phyloP scores from a whole-genome alignment of 1,284 basidiomycete genomes.

The Leccinum angustisporum region DNA sequence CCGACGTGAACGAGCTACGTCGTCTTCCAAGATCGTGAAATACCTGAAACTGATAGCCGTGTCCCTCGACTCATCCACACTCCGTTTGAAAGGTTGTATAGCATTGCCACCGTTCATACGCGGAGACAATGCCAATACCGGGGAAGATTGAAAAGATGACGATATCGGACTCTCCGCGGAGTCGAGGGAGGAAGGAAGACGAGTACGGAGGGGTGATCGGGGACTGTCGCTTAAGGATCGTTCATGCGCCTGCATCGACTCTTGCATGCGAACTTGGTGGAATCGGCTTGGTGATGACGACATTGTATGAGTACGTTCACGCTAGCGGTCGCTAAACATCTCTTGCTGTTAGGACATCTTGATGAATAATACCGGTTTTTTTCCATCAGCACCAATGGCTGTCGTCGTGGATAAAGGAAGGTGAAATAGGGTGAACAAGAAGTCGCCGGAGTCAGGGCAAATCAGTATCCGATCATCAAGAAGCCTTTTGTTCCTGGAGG shows the following conservation, averaged over 20 bases:
- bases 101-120: slow-evolving; percentile 35
- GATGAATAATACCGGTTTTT: not conserved
- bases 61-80: slow-evolving; percentile 60
- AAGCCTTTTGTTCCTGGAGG: not conserved
- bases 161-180: slow-evolving; percentile 29
- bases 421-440: not conserved
- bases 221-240: slow-evolving; percentile 20
- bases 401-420: not conserved
- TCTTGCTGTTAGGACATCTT: not conserved
- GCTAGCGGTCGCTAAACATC: not conserved
- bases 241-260: slow-evolving; percentile 10
- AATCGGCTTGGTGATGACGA: slow-evolving; percentile 32
- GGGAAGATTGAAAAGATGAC: slow-evolving; percentile 37
- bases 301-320: not conserved
- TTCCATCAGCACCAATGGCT: not conserved
- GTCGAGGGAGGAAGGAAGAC: slow-evolving; percentile 31
- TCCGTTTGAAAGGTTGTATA: slow-evolving; percentile 51
- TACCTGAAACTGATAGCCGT: slow-evolving; percentile 68
- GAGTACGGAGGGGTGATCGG: slow-evolving; percentile 34
- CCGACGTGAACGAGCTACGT: slow-evolving; percentile 41
- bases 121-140: slow-evolving; percentile 24
- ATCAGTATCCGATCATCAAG: slow-evolving; percentile 11
- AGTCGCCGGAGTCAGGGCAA: not conserved
- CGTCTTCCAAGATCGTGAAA: slow-evolving; percentile 59
- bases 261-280: slow-evolving; percentile 44